Conservation (phyloP, 1,139 yeast genomes). For the Blastobotrys malaysiensis region DNA sequence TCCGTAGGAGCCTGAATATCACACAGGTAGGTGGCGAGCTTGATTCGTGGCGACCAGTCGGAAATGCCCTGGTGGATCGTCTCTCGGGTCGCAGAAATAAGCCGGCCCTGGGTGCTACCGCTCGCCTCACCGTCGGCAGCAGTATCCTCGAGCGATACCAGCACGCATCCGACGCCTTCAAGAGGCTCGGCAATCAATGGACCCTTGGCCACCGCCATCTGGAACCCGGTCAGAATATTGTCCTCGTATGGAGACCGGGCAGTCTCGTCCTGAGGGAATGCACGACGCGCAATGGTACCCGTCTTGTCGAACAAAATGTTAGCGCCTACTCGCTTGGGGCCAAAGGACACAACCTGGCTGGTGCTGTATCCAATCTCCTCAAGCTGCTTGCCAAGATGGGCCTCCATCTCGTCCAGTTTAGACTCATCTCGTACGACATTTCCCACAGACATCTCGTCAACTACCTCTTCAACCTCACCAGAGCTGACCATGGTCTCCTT, state of each 20-base stretch:
- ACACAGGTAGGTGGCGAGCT: conserved; percentile 89
- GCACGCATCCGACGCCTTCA: conserved; percentile 65
- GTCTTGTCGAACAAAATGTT: conserved; percentile 63
- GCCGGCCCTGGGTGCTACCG: conserved; percentile 46
- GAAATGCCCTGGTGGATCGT: conserved; percentile 63
- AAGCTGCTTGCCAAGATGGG: conserved; percentile 19
- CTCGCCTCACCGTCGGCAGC: conserved; percentile 21
- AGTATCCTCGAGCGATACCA: conserved; percentile 32
- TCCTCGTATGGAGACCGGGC: conserved; percentile 50
- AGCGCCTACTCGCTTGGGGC: conserved; percentile 73
- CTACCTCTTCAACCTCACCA: conserved; percentile 4
- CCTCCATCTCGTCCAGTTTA: conserved; percentile 22
- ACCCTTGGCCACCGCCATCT: conserved; percentile 75
- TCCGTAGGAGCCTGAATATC: conserved; percentile 95
- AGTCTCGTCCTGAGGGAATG: conserved; percentile 10
- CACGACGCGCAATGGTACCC: conserved; percentile 19
- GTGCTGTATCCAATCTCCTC: conserved; percentile 30
- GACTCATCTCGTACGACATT: conserved; percentile 23
- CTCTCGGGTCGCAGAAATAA: conserved; percentile 71
- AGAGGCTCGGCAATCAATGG: conserved; percentile 85
- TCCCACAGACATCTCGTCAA: conserved; percentile 19
- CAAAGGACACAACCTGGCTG: conserved; percentile 58
- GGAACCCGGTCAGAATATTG: conserved; percentile 76
- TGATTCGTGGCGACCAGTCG: conserved; percentile 80
- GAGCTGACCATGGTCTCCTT: background rate